Evolutionary conservation across 2,329 filamentous ascomycete genomes (phyloP), one percentile per base, ranked within the genome.

Genomic region (Alternaria sp.): DNA sequence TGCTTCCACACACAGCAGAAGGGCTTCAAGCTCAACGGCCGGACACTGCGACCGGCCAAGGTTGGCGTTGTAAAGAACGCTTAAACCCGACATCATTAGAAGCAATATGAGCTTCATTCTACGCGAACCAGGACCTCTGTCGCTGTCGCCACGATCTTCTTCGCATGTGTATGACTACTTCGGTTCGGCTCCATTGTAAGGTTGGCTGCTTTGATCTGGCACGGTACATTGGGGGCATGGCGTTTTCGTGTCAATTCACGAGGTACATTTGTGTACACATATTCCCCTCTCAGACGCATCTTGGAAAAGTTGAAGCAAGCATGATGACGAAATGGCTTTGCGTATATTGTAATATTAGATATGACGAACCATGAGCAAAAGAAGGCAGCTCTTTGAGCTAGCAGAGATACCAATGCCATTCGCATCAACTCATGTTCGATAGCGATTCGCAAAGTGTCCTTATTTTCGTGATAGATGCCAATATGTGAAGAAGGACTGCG

Each of bases 1-100:
- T 92, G 97, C 76, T 96, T 98, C 84, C 89, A 91, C 80, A 93
- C 93, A 53, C 95, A 98, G 86, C 92, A 93, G 82, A 98, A 97
- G 86, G 96, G 96, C 57, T 99, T 97, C 85, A 89, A 89, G 82
- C 88, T 98, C 68, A 98, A 99, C 79, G 94, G 95, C 63, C 87
- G 96, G 65, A 87, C 97, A 61, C 83, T 99, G 75, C 89, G 96
- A 80, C 93, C 95, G 67, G 93, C 95, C 78, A 97, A 98, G 87
- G 95, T 98, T 68, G 94, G 95, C 77, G 93, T 97, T 61, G 94
- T 97, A 69, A 97, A 96, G 88, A 97, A 96, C 84, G 80, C 83
- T 47, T 85, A 80, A 71, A 65, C 21, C 23, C 21, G 15, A 54
- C 28, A 55, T 21, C 12, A 45, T 49, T 55, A 44, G 45, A 46